Percentiles rank a stretch among this genome's conserved stretches.
These are phyloP conservation scores for Canavalia gladiata DNA, from an alignment of 306 rosid species.

Conservation along the genomic window DNA sequence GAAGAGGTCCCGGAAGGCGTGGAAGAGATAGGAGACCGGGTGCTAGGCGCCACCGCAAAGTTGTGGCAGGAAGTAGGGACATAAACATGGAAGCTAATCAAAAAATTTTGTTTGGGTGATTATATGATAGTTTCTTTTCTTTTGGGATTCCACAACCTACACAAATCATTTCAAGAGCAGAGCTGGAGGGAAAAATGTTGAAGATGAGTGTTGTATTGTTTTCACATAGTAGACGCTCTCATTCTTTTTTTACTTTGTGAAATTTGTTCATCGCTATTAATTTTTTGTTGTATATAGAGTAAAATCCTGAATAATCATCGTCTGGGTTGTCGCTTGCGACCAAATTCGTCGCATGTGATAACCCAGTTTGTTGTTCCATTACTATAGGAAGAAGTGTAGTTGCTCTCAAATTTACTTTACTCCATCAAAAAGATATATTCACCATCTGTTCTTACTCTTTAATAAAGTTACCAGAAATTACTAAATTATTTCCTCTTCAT, in stretches of 20 bases:
- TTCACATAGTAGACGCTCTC: conserved; percentile 47
- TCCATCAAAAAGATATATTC: not conserved
- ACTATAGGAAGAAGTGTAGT: conserved; percentile 44
- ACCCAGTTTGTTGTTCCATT: conserved; percentile 50
- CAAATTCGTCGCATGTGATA: conserved; percentile 46
- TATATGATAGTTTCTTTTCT: conserved; percentile 38
- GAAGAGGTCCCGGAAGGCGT: conserved; percentile 64
- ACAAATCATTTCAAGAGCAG: conserved; percentile 44
- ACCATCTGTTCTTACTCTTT: not conserved
- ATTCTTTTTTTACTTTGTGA: conserved; percentile 54
- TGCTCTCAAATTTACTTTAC: conserved; percentile 30
- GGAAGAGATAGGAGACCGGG: conserved; percentile 71
- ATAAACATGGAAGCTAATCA: conserved; percentile 42
- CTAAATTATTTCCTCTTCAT: too few relatives aligned
- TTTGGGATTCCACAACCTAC: conserved; percentile 45
- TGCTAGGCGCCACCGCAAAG: conserved; percentile 80
- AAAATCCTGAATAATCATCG: conserved; percentile 55
- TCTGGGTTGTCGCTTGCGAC: conserved; percentile 58
- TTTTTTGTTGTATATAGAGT: conserved; percentile 72
- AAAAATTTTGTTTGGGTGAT: conserved; percentile 58
- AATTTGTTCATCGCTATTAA: conserved; percentile 48
- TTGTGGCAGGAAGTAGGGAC: conserved; percentile 62
- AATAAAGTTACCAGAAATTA: conserved; percentile 45
- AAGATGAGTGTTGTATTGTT: conserved; percentile 50
- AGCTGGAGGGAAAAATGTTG: conserved; percentile 54